Percentiles rank a stretch among this genome's conserved stretches.
phyloP scores from a whole-genome alignment of 129 eudicot species.

The Lonicera japonica region DNA sequence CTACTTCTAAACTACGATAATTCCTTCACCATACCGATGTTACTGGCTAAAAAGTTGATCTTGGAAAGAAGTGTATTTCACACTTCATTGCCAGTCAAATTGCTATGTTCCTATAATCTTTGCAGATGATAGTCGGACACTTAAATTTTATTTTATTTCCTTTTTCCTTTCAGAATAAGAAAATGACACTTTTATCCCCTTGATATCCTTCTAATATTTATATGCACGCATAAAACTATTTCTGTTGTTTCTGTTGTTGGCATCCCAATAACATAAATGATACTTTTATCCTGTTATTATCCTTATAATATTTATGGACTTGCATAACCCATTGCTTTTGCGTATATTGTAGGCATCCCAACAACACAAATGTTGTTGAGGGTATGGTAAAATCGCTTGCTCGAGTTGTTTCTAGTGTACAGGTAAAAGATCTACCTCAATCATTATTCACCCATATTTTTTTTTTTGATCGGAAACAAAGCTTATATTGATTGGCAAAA shows the following conservation, averaged over 20 bases:
- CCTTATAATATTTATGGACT: neutral
- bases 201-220: neutral
- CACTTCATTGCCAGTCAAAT: no score
- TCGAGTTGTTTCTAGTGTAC: slow-evolving; percentile 79
- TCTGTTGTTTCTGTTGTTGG: slow-evolving; percentile 37
- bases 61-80: no score
- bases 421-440: slow-evolving; percentile 39
- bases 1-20: no score
- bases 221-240: neutral
- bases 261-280: slow-evolving; percentile 89
- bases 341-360: slow-evolving; percentile 69
- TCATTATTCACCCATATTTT: neutral
- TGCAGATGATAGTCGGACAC: neutral
- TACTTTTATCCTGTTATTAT: no score
- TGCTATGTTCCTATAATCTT: neutral
- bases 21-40: no score
- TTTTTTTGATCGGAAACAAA: no score
- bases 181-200: neutral
- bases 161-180: neutral
- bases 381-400: slow-evolving; percentile 98
- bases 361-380: slow-evolving; percentile 90
- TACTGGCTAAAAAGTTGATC: no score
- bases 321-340: slow-evolving; percentile 3
- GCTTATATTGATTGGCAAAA: no score
- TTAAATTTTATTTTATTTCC: neutral